Evolutionary conservation across 805 yeast genomes (phyloP).

Genomic region (Jamesozyma rosinii): DNA sequence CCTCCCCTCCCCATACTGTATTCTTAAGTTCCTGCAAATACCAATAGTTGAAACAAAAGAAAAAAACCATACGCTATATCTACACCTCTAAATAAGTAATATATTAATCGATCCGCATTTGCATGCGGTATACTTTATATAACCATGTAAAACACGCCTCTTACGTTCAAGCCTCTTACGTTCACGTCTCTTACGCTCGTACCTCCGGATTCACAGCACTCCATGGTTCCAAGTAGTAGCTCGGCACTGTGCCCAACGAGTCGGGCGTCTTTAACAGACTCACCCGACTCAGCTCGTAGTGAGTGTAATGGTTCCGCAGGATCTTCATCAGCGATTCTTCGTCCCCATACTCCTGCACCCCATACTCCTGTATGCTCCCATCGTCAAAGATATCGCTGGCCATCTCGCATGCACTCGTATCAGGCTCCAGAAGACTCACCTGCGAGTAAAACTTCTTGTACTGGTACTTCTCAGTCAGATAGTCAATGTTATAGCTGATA

Average conservation of each 20-base stretch:
- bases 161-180: too few relatives aligned
- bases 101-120: background rate
- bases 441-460: slow-evolving; percentile 10
- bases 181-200: too few relatives aligned
- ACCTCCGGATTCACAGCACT: too few relatives aligned
- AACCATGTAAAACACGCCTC: too few relatives aligned
- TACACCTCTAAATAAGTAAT: background rate
- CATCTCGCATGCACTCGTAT: background rate
- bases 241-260: slow-evolving; percentile 8
- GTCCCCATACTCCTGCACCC: background rate
- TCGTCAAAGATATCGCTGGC: background rate
- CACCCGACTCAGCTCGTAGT: slow-evolving; percentile 4
- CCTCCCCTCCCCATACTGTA: background rate
- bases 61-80: too few relatives aligned
- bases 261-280: slow-evolving; percentile 7
- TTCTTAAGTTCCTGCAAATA: background rate
- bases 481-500: slow-evolving; percentile 49
- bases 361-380: background rate
- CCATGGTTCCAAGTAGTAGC: slow-evolving; percentile 8
- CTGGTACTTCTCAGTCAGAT: slow-evolving; percentile 27
- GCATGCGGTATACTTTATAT: too few relatives aligned
- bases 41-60: background rate
- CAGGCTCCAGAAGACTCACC: slow-evolving; percentile 2
- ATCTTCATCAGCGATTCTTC: background rate
- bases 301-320: background rate